phyloP scores from a whole-genome alignment of 352 stramenopile genomes.

The Phytophthora kernoviae region DNA sequence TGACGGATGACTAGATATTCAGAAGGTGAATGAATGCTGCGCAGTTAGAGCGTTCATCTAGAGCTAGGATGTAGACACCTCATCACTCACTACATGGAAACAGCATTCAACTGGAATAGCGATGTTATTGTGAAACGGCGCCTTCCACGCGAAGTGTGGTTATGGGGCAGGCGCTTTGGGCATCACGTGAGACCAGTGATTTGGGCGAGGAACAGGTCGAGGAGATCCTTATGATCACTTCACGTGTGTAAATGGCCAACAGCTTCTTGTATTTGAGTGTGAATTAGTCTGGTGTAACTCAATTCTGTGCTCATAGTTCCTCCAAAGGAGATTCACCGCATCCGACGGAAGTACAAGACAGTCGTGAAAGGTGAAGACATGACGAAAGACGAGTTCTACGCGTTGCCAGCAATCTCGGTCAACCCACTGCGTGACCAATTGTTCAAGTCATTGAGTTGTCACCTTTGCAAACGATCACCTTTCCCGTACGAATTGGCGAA shows the following conservation, averaged over 20 bases:
- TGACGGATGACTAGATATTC: conserved; percentile 15
- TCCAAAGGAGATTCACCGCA: conserved; percentile 57
- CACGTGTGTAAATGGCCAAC: conserved; percentile 30
- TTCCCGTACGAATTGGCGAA: conserved; percentile 26
- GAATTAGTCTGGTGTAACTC: neutral
- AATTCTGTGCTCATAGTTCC: conserved; percentile 34
- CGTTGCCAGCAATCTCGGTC: conserved; percentile 39
- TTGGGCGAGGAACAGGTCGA: conserved; percentile 63
- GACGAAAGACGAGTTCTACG: conserved; percentile 61
- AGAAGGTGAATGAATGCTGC: conserved; percentile 1
- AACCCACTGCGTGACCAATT: conserved; percentile 55
- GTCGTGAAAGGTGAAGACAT: conserved; percentile 50
- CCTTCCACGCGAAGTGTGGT: neutral
- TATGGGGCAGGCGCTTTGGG: conserved; percentile 31
- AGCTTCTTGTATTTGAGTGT: neutral
- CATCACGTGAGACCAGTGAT: conserved; percentile 36
- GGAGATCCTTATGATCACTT: conserved; percentile 65
- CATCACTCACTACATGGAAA: neutral
- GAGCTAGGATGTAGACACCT: neutral
- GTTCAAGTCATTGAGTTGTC: conserved; percentile 52
- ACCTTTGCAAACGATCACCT: conserved; percentile 32
- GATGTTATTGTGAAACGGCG: conserved; percentile 10
- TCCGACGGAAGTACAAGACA: conserved; percentile 46
- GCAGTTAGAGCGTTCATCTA: neutral
- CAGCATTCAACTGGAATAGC: neutral